Evolutionary conservation across 1,139 yeast genomes (phyloP), one percentile per base, ranked within the genome.

Genomic region (Keqinozyma sinolaborantium): DNA sequence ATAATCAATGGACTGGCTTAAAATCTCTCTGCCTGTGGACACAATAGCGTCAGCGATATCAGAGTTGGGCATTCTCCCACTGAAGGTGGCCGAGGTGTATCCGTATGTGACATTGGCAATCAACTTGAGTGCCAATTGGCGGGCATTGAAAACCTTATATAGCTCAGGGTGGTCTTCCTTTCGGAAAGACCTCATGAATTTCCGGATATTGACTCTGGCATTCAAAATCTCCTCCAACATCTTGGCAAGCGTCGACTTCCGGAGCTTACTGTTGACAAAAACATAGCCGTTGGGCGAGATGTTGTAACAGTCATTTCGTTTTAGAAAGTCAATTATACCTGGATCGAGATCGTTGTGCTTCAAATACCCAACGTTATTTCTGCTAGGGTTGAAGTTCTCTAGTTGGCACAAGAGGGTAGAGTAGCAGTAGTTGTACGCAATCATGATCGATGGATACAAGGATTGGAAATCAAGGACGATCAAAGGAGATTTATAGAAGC

Each of bases 91-190:
- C 0, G 97, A 83, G 0, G 97, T 74, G 50, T 92, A 92, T 0
- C 98, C 98, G 60, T 92, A 92, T 0, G 97, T 90, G 11, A 92
- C 98, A 55, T 88, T 90, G 1, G 98, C 97, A 33, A 90, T 82
- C 37, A 92, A 62, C 50, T 92, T 92, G 38, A 92, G 60, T 0
- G 97, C 98, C 26, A 86, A 56, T 48, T 92, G 98, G 33, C 92
- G 68, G 35, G 85, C 83, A 50, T 85, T 77, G 51, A 84, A 77
- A 8, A 84, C 59, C 37, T 77, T 75, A 28, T 64, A 63, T 24
- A 79, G 60, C 32, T 64, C 70, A 5, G 55, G 40, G 20, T 28
- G 18, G 7, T 30, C 27, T 8, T 62, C 64, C 29, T 75, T 76
- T 41, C 56, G 51, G 26, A 80, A 56, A 23, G 68, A 53, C 27